Evolutionary conservation across 192 early-diverging fungal genomes (phyloP).

Genomic region (Piromyces finnis): DNA sequence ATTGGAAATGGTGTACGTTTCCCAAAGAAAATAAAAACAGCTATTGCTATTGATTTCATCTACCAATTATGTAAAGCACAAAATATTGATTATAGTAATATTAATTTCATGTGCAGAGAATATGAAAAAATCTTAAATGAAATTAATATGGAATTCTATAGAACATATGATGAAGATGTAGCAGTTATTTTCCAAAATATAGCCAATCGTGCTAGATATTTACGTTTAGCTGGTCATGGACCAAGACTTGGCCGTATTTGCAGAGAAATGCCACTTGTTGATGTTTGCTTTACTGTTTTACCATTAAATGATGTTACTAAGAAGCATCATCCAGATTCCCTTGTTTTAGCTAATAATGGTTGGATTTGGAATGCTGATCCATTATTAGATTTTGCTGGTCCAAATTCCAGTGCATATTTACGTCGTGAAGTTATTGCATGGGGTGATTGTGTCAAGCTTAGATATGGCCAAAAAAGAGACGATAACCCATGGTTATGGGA

Average conservation of each 20-base stretch:
- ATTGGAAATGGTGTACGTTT: conserved; percentile 25
- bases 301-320: conserved; percentile 29
- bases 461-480: conserved; percentile 67
- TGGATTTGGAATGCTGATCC: conserved; percentile 86
- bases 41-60: conserved; percentile 26
- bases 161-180: conserved; percentile 65
- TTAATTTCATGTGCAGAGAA: conserved; percentile 9
- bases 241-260: conserved; percentile 62
- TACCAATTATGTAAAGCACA: conserved; percentile 2
- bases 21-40: conserved; percentile 28
- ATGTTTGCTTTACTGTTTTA: conserved; percentile 84
- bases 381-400: conserved; percentile 81
- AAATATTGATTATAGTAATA: background rate
- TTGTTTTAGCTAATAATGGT: conserved; percentile 84
- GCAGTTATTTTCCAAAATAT: conserved; percentile 51
- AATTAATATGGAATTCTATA: conserved; percentile 72
- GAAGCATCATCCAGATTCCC: conserved; percentile 42
- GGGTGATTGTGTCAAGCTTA: conserved; percentile 98
- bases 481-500: conserved; percentile 94
- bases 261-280: conserved; percentile 67
- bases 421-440: conserved; percentile 91
- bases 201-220: conserved; percentile 58
- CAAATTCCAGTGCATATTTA: conserved; percentile 72
- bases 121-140: conserved; percentile 58
- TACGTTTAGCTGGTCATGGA: conserved; percentile 71